A percentile compares a stretch with the other conserved stretches of the same genome.
phyloP scores from a whole-genome alignment of 495 filamentous ascomycete genomes.

The Lepraria neglecta region DNA sequence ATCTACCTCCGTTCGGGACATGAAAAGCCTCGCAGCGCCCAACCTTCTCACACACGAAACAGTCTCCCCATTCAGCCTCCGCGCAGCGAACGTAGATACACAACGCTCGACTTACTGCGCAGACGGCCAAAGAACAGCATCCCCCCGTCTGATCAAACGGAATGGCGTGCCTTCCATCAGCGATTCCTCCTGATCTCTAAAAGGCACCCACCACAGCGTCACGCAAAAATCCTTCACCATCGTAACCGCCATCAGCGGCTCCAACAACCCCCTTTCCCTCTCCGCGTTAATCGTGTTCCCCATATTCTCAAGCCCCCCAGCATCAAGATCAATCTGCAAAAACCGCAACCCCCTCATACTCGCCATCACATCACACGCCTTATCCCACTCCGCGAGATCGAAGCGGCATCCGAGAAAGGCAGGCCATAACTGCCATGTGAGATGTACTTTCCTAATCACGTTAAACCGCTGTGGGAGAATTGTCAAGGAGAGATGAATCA shows the following conservation, averaged over 20 bases:
- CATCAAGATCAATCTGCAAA: not conserved
- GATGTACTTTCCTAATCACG: not conserved
- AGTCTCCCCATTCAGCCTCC: too few species aligned
- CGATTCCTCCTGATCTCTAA: too few species aligned
- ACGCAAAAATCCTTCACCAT: not conserved
- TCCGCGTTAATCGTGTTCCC: not conserved
- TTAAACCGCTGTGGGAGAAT: constrained; percentile 6
- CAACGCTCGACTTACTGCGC: too few species aligned
- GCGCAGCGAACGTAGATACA: too few species aligned
- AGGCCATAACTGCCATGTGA: not conserved
- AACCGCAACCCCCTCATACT: not conserved
- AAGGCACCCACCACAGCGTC: not conserved
- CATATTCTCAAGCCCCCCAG: too few species aligned
- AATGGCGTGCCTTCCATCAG: too few species aligned
- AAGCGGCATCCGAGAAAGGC: too few species aligned
- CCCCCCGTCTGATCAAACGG: too few species aligned
- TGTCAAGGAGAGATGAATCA: not conserved
- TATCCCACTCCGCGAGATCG: not conserved
- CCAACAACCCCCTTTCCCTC: not conserved
- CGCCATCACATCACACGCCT: not conserved
- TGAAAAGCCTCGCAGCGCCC: too few species aligned
- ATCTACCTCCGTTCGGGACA: too few species aligned
- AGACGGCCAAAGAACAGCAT: not conserved
- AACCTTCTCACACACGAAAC: too few species aligned
- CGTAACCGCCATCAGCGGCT: not conserved